Evolutionary conservation across 2,329 filamentous ascomycete genomes (phyloP), one percentile per base, ranked within the genome.

Genomic region (Diaporthe eres): DNA sequence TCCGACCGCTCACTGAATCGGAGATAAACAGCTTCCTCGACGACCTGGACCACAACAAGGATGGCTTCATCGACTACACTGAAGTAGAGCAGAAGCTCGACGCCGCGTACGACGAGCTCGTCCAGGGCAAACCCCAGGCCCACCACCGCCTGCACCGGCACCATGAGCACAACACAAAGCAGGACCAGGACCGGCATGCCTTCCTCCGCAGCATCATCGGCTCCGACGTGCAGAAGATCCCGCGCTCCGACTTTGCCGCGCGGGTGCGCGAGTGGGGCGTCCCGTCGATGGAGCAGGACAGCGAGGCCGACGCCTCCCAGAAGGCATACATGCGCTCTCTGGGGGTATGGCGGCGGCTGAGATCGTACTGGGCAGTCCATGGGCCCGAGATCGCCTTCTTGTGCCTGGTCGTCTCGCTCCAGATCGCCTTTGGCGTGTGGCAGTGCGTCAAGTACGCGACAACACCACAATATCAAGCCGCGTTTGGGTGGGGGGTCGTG

Each of bases 401-500:
- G 10, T 83, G 80, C 0, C 80, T 90, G 2, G 88, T 91, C 1
- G 79, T 88, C 2, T 78, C 82, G 0, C 83, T 88, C 77, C 86
- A 88, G 79, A 79, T 90, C 22, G 88, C 85, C 0, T 88, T 90
- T 78, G 89, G 87, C 3, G 83, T 87, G 12, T 91, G 89, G 89
- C 89, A 91, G 78, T 81, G 88, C 15, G 84, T 90, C 79, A 90
- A 88, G 76, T 91, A 90, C 79, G 80, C 87, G 63, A 86, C 84
- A 0, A 85, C 83, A 1, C 78, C 82, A 0, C 77, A 83, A 15
- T 89, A 88, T 75, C 85, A 86, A 22, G 85, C 84, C 19, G 89
- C 86, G 0, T 87, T 90, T 25, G 90, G 89, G 17, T 90, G 89
- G 88, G 90, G 89, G 8, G 86, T 89, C 10, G 87, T 90, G 5